Base-by-base conservation (phyloP, 1,139 yeast genomes). In the Dujonia santamariae region DNA sequence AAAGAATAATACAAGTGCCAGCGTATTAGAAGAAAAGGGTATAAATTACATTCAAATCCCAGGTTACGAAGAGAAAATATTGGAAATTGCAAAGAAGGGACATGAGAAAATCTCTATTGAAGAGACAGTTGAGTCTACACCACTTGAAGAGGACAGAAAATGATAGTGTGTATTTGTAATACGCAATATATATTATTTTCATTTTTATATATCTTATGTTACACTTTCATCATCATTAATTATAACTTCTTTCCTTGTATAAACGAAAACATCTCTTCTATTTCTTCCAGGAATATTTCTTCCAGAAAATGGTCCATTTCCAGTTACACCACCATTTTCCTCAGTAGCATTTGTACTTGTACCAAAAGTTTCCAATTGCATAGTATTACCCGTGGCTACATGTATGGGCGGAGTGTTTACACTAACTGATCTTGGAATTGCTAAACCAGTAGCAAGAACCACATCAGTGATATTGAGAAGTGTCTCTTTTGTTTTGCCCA, bases 1-100 rank as follows among this genome's bases (percentile, higher is more conserved):
- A 12, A 72, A 80, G 50, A 75, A 85, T 41, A 92, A 92, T 48
- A 69, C 77, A 2, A 86, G 96, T 19, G 61, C 61, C 16, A 53
- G 61, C 4, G 75, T 72, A 47, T 64, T 94, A 31, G 63, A 63
- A 13, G 67, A 57, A 0, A 63, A 68, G 1, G 84, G 81, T 0
- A 71, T 92, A 9, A 83, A 76, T 38, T 92, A 92, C 51, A 69
- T 86, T 17, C 85, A 82, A 43, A 75, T 92, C 18, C 85, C 92
- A 0, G 98, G 97, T 0, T 81, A 76, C 44, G 96, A 86, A 49
- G 78, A 80, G n/a, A 74, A 71, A 44, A 78, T 87, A 38, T 61
- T 85, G 26, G 60, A 63, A 31, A 79, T 83, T n/a, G 97, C 97
- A 2, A 76, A 71, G 42, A 78, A 71, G 46, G 96, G 96, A 0